Evolutionary conservation across 2,329 filamentous ascomycete genomes (phyloP), one percentile per base, ranked within the genome.

Genomic region (Ascochyta fabae): DNA sequence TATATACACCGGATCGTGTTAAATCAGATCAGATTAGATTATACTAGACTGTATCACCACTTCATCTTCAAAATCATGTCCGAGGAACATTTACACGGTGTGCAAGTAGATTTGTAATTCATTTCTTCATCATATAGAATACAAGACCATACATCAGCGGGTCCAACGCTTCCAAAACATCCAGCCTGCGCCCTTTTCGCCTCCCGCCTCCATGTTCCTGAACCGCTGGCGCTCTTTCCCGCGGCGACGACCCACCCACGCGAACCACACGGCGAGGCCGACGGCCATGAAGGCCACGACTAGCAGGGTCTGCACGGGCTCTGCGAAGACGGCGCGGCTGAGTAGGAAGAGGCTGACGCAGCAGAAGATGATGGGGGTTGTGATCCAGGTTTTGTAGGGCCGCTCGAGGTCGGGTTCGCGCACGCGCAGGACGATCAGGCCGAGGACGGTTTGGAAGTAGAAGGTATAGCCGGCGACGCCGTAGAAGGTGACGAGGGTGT

Each of bases 401-500:
- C 95, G 81, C 74, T 97, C 92, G 41, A 99, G 83, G 59, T 88
- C 82, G 4, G 95, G 95, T 75, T 99, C 95, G 59, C 85, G 85
- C 27, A 98, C 91, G 27, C 95, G 84, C 53, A 99, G 81, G 48
- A 99, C 85, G 59, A 99, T 97, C 44, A 99, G 83, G 0, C 95
- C 95, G 0, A 99, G 84, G 0, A 99, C 95, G 0, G 94, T 96
- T 52, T 96, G 80, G 75, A 99, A 99, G 79, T 99, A 99, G 73
- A 99, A 99, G 0, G 91, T 91, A 75, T 99, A 99, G 13, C 93
- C 93, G 0, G 95, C 95, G 12, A 99, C 95, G 53, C 95, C 95
- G 78, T 98, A 98, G 74, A 99, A 99, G 0, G 95, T 98, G 53
- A 98, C 84, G 2, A 99, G 84, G 0, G 94, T 96, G 48, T 87